phyloP scores from a whole-genome alignment of 2,329 filamentous ascomycete genomes.

The Colletotrichum melonis region DNA sequence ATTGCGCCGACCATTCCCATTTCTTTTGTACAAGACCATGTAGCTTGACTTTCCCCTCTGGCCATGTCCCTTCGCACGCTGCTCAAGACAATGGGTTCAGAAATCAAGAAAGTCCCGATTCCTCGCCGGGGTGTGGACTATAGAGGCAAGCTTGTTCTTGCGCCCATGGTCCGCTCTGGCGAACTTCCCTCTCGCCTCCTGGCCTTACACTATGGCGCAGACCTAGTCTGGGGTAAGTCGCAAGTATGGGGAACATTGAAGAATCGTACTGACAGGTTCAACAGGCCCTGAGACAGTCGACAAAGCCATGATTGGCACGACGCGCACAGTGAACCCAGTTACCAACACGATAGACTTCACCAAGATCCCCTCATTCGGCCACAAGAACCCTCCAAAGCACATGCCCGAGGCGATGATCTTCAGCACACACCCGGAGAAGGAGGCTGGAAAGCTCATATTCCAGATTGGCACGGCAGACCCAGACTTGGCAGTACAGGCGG shows the following conservation, averaged over 20 bases:
- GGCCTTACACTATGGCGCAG: constrained; percentile 93
- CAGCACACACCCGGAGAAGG: constrained; percentile 81
- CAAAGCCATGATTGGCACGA: constrained; percentile 88
- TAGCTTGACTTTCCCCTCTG: not conserved
- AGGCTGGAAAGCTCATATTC: constrained; percentile 83
- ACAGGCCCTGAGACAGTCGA: constrained; percentile 93
- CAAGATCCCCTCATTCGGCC: constrained; percentile 77
- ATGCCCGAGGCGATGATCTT: constrained; percentile 79
- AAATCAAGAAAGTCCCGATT: constrained; percentile 79
- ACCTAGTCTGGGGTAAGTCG: constrained; percentile 89
- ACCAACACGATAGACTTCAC: constrained; percentile 89
- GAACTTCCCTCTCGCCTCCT: constrained; percentile 91
- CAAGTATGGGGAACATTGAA: not conserved
- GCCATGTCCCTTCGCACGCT: constrained; percentile 41
- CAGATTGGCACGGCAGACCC: constrained; percentile 92
- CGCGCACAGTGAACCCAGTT: constrained; percentile 78
- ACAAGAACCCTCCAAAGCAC: constrained; percentile 65
- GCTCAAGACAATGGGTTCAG: constrained; percentile 67
- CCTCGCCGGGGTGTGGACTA: constrained; percentile 92
- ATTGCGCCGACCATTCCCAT: constrained; percentile 15
- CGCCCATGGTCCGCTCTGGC: constrained; percentile 98
- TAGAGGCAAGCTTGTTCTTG: constrained; percentile 91
- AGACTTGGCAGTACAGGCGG: constrained; percentile 84
- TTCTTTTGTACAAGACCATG: not conserved
- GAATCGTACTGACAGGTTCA: constrained; percentile 10